phyloP scores from a whole-genome alignment of 2,329 filamentous ascomycete genomes.

The Trichoderma aggressivum region DNA sequence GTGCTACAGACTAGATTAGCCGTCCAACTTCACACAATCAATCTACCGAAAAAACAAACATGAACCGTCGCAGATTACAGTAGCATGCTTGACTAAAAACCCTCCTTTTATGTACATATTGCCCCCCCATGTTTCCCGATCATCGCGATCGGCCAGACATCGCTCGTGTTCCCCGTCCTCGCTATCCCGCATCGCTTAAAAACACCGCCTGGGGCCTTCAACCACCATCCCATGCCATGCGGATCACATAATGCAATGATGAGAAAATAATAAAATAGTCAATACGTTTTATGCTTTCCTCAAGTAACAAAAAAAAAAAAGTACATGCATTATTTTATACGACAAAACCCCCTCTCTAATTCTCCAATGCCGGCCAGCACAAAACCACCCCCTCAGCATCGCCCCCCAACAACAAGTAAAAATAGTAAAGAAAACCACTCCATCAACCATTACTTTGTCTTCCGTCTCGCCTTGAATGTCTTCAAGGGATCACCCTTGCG shows the following conservation, averaged over 20 bases:
- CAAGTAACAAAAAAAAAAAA: neutral
- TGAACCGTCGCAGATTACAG: no score
- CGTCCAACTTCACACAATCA: neutral
- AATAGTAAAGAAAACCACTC: neutral
- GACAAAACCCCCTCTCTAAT: neutral
- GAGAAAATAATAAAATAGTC: neutral
- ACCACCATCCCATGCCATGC: neutral
- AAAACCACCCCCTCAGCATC: neutral
- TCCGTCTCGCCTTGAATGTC: constrained; percentile 70
- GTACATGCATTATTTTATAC: neutral
- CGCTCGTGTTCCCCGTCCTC: neutral
- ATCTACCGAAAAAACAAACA: no score
- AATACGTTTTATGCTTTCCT: neutral
- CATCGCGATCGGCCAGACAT: neutral
- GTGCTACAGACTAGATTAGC: neutral
- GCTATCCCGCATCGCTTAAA: neutral
- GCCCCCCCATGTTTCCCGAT: neutral
- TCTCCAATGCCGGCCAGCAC: neutral
- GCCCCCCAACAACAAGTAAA: neutral
- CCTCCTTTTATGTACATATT: neutral
- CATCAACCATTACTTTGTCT: constrained; percentile 32
- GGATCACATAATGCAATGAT: neutral
- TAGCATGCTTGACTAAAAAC: no score
- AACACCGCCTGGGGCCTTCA: neutral
- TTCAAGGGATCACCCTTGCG: constrained; percentile 81